Conservation (phyloP, 805 yeast genomes). For the Candida lessepsii region DNA sequence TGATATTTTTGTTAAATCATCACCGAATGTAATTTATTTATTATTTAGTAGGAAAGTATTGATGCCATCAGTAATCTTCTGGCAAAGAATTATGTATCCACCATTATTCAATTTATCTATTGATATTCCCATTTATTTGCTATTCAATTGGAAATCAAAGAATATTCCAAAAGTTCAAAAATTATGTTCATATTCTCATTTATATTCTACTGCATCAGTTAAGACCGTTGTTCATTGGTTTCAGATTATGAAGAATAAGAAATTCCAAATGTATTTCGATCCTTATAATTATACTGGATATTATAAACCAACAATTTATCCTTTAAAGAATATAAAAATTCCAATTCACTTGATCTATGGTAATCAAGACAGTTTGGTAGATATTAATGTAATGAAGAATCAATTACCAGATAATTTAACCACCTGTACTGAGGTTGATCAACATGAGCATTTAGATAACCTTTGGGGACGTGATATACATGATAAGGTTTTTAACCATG, state of each 20-base stretch:
- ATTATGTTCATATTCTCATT: slow-evolving; percentile 75
- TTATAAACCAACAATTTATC: slow-evolving; percentile 35
- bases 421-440: slow-evolving; percentile 53
- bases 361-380: slow-evolving; percentile 77
- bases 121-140: slow-evolving; percentile 61
- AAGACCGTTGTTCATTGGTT: slow-evolving; percentile 96
- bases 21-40: slow-evolving; percentile 68
- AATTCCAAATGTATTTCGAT: slow-evolving; percentile 90
- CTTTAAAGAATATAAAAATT: slow-evolving; percentile 41
- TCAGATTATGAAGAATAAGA: slow-evolving; percentile 73
- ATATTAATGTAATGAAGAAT: slow-evolving; percentile 67
- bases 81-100: slow-evolving; percentile 78
- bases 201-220: slow-evolving; percentile 89
- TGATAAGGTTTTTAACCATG: slow-evolving; percentile 33
- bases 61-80: slow-evolving; percentile 72
- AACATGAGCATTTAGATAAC: slow-evolving; percentile 89
- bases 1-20: slow-evolving; percentile 69
- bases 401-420: slow-evolving; percentile 60
- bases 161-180: slow-evolving; percentile 78
- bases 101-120: slow-evolving; percentile 70
- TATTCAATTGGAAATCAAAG: slow-evolving; percentile 77
- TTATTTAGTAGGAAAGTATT: slow-evolving; percentile 74
- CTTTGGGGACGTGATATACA: slow-evolving; percentile 77
- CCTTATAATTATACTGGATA: slow-evolving; percentile 22
- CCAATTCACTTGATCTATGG: slow-evolving; percentile 85